Evolutionary conservation across 805 yeast species (phyloP), one percentile per base, ranked within the genome.

Genomic region (Komagataella phaffii): DNA sequence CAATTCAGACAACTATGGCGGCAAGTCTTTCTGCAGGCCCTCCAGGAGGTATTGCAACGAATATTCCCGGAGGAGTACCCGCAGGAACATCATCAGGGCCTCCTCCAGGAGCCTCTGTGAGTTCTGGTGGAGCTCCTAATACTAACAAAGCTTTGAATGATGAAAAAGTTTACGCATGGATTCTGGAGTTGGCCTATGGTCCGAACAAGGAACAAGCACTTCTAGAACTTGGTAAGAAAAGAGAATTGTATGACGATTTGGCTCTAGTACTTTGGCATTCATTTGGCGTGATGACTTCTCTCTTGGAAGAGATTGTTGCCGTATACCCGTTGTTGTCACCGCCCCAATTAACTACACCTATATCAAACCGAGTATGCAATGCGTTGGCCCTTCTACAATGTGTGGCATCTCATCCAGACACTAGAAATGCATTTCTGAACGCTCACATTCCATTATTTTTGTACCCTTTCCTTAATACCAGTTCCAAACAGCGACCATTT

Each of bases 231-330:
- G 97, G 98, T 7, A 88, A 93, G 63, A 90, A 90, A 61, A 75
- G 99, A 55, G 99, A 91, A 62, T 89, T 88, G 61, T 91, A 87
- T 62, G 97, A 89, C 53, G 98, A 91, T 64, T 74, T 91, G 53
- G 98, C 98, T 0, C 66, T 89, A 45, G 95, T 91, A 4, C 70
- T 91, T 53, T 91, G 99, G 99, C 83, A 91, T 60, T 87, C 96
- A 3, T 90, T 85, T 67, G 99, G 98, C 30, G 97, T 91, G 10
- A 89, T 93, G 95, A 83, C 98, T 2, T 84, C 89, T 18, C 70
- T 91, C 44, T 67, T 91, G 53, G 95, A 88, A 64, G 99, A 91
- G 63, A 89, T 91, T 51, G 83, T 89, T 44, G 76, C 87, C 2
- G 96, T 91, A 5, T 91, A 91, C 64, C 96, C 99, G 10, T 75